Percentiles rank a stretch among this genome's conserved stretches.
Evolutionary conservation across 192 early-diverging fungal genomes (phyloP).

Genomic region (Coemansia javaensis): DNA sequence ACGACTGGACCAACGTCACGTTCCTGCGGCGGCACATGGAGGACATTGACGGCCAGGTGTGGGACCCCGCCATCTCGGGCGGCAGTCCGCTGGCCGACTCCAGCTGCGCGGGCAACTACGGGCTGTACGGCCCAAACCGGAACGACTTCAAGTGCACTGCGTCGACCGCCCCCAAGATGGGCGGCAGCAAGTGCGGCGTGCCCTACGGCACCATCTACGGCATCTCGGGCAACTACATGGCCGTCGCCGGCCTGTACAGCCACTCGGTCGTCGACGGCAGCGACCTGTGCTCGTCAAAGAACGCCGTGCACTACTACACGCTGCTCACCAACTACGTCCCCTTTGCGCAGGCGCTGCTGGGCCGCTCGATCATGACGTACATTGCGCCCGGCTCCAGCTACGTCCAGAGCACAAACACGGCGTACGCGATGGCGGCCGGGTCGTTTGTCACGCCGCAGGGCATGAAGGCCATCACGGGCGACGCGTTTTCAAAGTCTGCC

Average conservation of each 20-base stretch:
- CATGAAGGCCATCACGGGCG: neutral
- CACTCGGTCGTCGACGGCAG: conserved; percentile 11
- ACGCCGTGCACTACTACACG: conserved; percentile 19
- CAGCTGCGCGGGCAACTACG: conserved; percentile 6
- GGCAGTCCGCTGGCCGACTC: neutral
- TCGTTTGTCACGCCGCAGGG: neutral
- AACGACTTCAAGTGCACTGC: conserved; percentile 8
- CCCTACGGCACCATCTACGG: conserved; percentile 33
- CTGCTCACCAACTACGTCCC: conserved; percentile 25
- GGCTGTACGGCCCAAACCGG: neutral
- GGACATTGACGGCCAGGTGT: neutral
- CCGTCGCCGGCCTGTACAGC: conserved; percentile 23
- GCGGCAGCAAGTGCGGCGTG: conserved; percentile 10
- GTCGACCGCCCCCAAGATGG: neutral
- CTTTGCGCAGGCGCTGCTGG: conserved; percentile 15
- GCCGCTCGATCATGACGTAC: too few species aligned
- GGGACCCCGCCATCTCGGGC: conserved; percentile 2
- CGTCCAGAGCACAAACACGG: neutral
- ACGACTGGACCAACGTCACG: conserved; percentile 3
- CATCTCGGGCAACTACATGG: neutral
- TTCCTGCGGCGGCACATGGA: conserved; percentile 14
- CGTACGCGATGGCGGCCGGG: neutral
- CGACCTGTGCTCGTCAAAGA: conserved; percentile 13
- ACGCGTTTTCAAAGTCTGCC: neutral
- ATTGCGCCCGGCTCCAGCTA: too few species aligned